Evolutionary conservation across 169 alveolate species (phyloP).

Genomic region (Cryptosporidium viatorum): DNA sequence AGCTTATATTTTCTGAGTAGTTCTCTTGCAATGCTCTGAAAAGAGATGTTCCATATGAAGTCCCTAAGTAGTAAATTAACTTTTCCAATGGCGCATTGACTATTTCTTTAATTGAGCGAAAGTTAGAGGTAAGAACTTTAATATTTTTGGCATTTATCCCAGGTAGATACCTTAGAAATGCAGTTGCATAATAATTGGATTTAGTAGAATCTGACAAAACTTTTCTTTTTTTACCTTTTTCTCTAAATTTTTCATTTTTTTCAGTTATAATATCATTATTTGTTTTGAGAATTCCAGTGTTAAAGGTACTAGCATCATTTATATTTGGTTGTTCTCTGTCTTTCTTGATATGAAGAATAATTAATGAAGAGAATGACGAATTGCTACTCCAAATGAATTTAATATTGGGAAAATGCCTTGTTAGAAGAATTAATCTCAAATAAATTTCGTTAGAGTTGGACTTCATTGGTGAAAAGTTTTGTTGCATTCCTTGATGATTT

Average conservation of each 20-base stretch:
- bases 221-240: slow-evolving; percentile 29
- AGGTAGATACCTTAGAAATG: slow-evolving; percentile 55
- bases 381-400: slow-evolving; percentile 80
- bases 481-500: slow-evolving; percentile 23
- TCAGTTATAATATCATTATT: not conserved
- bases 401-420: slow-evolving; percentile 78
- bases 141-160: slow-evolving; percentile 67
- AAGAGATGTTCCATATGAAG: slow-evolving; percentile 58
- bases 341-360: slow-evolving; percentile 25
- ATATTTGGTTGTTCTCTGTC: slow-evolving; percentile 61
- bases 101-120: slow-evolving; percentile 36
- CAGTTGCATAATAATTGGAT: slow-evolving; percentile 52
- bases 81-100: slow-evolving; percentile 37
- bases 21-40: slow-evolving; percentile 41
- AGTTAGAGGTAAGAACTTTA: slow-evolving; percentile 36
- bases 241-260: not conserved
- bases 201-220: slow-evolving; percentile 29
- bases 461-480: slow-evolving; percentile 71
- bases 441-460: slow-evolving; percentile 68
- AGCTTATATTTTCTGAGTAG: slow-evolving; percentile 11
- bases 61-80: slow-evolving; percentile 24
- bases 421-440: slow-evolving; percentile 72
- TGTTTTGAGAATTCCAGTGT: slow-evolving; percentile 22
- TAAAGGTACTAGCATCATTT: slow-evolving; percentile 8
- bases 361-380: slow-evolving; percentile 79